These are phyloP conservation scores for Drosera spatulata DNA, from an alignment of 179 eudicot genomes.

Conservation along the genomic window DNA sequence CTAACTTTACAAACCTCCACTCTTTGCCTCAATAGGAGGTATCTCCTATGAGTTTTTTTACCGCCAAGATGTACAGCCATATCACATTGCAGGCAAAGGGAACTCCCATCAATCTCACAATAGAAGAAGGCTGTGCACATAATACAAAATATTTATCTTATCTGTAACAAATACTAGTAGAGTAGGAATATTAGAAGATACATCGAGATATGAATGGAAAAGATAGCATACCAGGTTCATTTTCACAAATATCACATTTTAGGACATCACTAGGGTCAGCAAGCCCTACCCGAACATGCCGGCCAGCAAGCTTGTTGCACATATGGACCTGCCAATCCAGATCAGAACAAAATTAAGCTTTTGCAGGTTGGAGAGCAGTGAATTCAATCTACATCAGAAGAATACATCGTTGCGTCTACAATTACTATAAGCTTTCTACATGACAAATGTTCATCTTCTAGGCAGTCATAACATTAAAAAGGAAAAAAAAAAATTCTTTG, in stretches of 20 bases:
- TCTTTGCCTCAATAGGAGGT: constrained; percentile 54
- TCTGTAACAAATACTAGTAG: not conserved
- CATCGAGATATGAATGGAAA: not conserved
- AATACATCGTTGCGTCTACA: too few species aligned
- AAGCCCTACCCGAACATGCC: constrained; percentile 58
- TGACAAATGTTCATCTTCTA: too few species aligned
- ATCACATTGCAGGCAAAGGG: constrained; percentile 41
- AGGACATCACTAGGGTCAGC: constrained; percentile 50
- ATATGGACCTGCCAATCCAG: too few species aligned
- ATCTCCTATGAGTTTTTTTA: constrained; percentile 61
- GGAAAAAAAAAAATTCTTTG: too few species aligned
- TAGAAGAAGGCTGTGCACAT: constrained; percentile 47
- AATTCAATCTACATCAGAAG: too few species aligned
- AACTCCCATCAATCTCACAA: constrained; percentile 38
- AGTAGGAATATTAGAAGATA: too few species aligned
- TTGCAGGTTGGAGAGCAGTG: too few species aligned
- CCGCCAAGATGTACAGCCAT: constrained; percentile 71
- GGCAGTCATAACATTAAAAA: too few species aligned
- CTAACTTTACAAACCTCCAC: constrained; percentile 39
- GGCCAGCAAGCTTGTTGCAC: constrained; percentile 54
- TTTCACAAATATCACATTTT: constrained; percentile 68
- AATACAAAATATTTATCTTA: constrained; percentile 2
- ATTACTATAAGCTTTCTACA: too few species aligned
- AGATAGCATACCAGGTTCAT: constrained; percentile 40
- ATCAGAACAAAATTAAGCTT: too few species aligned